Percentiles rank a stretch among this genome's conserved stretches.
Conservation (phyloP, 2,329 filamentous ascomycete genomes). For the Metarhizium guizhouense region DNA sequence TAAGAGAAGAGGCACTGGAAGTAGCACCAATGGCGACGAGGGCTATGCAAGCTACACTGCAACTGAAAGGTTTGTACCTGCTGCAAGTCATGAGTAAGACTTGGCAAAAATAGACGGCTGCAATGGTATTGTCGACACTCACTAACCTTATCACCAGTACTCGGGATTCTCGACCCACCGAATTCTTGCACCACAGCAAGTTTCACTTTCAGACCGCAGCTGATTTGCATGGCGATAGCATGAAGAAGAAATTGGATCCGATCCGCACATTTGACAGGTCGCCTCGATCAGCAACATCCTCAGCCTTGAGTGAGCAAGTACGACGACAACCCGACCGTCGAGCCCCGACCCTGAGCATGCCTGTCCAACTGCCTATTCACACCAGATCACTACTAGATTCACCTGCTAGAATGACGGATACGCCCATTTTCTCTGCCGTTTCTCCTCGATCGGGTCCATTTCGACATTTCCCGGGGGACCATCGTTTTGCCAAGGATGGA, state of each 20-base stretch:
- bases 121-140: background rate
- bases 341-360: constrained; percentile 31
- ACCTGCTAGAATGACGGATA: constrained; percentile 27
- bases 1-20: constrained; percentile 21
- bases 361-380: constrained; percentile 35
- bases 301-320: constrained; percentile 30
- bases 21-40: constrained; percentile 27
- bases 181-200: constrained; percentile 41
- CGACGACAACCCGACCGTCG: constrained; percentile 30
- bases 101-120: background rate
- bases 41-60: constrained; percentile 35
- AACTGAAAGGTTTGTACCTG: constrained; percentile 24
- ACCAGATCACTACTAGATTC: constrained; percentile 26
- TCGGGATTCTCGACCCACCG: constrained; percentile 28
- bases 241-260: constrained; percentile 48
- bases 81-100: background rate
- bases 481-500: constrained; percentile 34
- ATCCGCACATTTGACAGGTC: constrained; percentile 36
- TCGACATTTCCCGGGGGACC: constrained; percentile 26
- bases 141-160: constrained; percentile 21
- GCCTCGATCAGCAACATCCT: constrained; percentile 34
- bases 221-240: constrained; percentile 38
- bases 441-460: constrained; percentile 38
- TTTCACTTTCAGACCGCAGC: constrained; percentile 38
- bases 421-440: constrained; percentile 36